A percentile compares a stretch with the other conserved stretches of the same genome.
phyloP scores from a whole-genome alignment of 176 grass and related monocot species.

The Cymbopogon citratus region DNA sequence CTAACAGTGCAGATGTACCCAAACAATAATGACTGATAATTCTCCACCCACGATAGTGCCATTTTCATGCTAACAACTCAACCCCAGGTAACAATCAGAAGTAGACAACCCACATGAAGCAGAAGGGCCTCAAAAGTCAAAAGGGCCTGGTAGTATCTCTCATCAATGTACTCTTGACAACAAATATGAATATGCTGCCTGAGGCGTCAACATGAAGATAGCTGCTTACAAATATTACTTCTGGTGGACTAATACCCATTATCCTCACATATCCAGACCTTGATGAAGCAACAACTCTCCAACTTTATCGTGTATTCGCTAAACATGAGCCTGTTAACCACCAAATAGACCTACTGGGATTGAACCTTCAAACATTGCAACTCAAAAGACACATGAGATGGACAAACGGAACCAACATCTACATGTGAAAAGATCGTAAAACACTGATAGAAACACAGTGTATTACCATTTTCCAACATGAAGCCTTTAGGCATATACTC shows the following conservation, averaged over 20 bases:
- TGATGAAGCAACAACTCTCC: neutral
- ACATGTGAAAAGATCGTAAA: neutral
- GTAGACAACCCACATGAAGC: neutral
- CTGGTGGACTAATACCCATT: neutral
- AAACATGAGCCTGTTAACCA: neutral
- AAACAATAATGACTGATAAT: neutral
- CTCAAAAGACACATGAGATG: constrained; percentile 24
- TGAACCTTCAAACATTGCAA: neutral
- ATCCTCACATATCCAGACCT: constrained; percentile 4
- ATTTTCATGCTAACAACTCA: neutral
- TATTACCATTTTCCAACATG: neutral
- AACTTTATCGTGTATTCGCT: neutral
- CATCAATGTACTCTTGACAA: neutral
- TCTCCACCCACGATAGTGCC: neutral
- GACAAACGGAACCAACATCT: neutral
- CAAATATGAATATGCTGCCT: neutral
- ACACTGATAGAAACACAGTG: neutral
- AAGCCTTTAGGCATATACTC: neutral
- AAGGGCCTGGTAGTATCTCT: neutral
- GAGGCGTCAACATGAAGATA: neutral
- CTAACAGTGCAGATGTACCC: neutral
- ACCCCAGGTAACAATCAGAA: neutral
- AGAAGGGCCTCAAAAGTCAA: neutral
- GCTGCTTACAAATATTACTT: constrained; percentile 8
- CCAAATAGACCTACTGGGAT: neutral